Percentiles rank a stretch among this genome's conserved stretches.
These are phyloP conservation scores for Zygotorulaspora mrakii DNA, from an alignment of 1,139 yeast genomes.

Conservation along the genomic window DNA sequence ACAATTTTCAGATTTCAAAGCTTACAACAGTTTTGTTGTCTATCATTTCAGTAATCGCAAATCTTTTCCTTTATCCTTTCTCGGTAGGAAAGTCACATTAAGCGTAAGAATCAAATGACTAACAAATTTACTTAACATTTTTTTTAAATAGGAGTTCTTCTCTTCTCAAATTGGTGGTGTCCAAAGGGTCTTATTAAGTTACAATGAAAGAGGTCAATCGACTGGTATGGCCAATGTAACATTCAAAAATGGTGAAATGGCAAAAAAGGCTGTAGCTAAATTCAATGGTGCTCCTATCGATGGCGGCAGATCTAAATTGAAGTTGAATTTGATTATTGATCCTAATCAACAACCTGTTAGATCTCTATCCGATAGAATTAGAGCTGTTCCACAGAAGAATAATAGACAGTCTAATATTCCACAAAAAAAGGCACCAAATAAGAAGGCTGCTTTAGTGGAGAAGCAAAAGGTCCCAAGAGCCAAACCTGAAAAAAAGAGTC, in stretches of 20 bases:
- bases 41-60: conserved; percentile 7
- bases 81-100: no score
- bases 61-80: conserved; percentile 9
- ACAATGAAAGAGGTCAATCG: conserved; percentile 85
- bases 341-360: conserved; percentile 77
- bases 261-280: conserved; percentile 71
- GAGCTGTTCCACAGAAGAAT: conserved; percentile 29
- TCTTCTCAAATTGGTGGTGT: conserved; percentile 86
- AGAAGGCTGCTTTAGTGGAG: conserved; percentile 38
- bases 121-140: conserved; percentile 17
- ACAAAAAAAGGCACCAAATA: conserved; percentile 35
- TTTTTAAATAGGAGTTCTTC: conserved; percentile 70
- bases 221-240: conserved; percentile 87
- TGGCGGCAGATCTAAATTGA: conserved; percentile 73
- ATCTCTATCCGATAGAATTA: conserved; percentile 40
- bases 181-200: conserved; percentile 63
- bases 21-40: no score
- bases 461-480: conserved; percentile 40
- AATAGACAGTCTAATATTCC: conserved; percentile 27
- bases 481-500: conserved; percentile 62
- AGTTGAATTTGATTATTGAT: conserved; percentile 81
- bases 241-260: conserved; percentile 65
- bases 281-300: conserved; percentile 94
- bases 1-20: no score
- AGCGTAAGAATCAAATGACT: no score